Percentiles rank a stretch among this genome's conserved stretches.
Evolutionary conservation across 2,329 filamentous ascomycete species (phyloP).

Genomic region (Pseudogymnoascus sp.): DNA sequence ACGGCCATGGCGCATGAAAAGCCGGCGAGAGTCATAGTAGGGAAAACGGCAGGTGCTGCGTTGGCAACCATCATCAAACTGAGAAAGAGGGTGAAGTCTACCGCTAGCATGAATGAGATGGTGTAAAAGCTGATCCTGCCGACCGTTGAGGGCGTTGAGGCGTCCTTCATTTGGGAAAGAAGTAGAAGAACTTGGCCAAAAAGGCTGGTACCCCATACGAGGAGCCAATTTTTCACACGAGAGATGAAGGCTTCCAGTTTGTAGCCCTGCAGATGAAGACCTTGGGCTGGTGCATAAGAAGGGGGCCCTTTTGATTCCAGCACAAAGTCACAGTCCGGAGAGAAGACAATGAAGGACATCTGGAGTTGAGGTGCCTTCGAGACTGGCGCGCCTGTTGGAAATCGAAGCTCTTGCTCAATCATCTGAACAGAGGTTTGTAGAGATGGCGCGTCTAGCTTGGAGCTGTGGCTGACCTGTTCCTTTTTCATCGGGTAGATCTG

Average conservation of each 20-base stretch:
- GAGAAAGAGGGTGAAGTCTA: conserved; percentile 50
- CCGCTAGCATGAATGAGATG: conserved; percentile 53
- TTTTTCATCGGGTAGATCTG: conserved; percentile 51
- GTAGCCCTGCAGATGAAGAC: conserved; percentile 50
- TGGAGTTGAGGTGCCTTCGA: conserved; percentile 46
- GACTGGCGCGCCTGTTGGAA: conserved; percentile 53
- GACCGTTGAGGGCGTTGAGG: conserved; percentile 60
- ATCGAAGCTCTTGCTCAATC: conserved; percentile 57
- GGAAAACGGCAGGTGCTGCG: conserved; percentile 48
- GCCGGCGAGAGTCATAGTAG: conserved; percentile 49
- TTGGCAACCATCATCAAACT: conserved; percentile 48
- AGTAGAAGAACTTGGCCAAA: conserved; percentile 55
- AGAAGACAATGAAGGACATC: conserved; percentile 59
- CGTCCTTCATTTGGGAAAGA: conserved; percentile 58
- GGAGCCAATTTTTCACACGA: conserved; percentile 52
- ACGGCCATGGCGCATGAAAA: conserved; percentile 50
- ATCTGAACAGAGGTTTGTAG: conserved; percentile 38
- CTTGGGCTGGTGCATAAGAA: conserved; percentile 42
- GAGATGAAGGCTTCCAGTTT: conserved; percentile 55
- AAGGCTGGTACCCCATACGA: conserved; percentile 49
- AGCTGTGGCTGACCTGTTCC: background rate
- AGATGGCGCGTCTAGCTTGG: background rate
- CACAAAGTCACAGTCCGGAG: conserved; percentile 61
- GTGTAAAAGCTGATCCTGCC: conserved; percentile 60
- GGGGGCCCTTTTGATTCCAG: conserved; percentile 59